These are phyloP conservation scores for Euclidium syriacum DNA, from an alignment of 345 rosid genomes.

Conservation along the genomic window DNA sequence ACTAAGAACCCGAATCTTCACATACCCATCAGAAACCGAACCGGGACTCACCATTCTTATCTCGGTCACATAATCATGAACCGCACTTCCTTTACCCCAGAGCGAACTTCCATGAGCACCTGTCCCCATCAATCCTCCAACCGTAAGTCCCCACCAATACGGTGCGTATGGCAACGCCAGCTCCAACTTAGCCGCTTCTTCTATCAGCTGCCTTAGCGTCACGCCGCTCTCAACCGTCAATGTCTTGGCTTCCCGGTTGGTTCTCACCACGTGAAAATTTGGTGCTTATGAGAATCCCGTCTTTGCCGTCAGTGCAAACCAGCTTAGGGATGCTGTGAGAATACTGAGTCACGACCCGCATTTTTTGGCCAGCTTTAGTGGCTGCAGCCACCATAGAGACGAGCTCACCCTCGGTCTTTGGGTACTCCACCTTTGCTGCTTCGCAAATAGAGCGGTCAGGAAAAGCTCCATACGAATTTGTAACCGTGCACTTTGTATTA, in stretches of 20 bases:
- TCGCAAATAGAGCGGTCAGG: conserved; percentile 58
- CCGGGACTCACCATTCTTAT: conserved; percentile 57
- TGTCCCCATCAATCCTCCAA: conserved; percentile 69
- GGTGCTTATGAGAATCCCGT: conserved; percentile 72
- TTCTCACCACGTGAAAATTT: conserved; percentile 31
- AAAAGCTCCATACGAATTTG: conserved; percentile 68
- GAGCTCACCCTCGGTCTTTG: conserved; percentile 51
- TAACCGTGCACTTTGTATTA: conserved; percentile 51
- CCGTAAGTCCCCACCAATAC: conserved; percentile 87
- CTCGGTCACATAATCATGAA: conserved; percentile 56
- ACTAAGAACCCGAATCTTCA: conserved; percentile 36
- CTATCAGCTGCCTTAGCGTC: conserved; percentile 53
- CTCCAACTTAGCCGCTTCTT: conserved; percentile 52
- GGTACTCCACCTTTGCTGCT: conserved; percentile 56
- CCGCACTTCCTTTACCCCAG: conserved; percentile 70
- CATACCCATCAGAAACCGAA: conserved; percentile 38
- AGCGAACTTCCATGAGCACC: conserved; percentile 92
- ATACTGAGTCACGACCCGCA: conserved; percentile 59
- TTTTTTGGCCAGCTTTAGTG: conserved; percentile 44
- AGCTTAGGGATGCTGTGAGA: conserved; percentile 75
- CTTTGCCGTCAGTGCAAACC: conserved; percentile 57
- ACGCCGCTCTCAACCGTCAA: conserved; percentile 67
- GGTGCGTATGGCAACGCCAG: conserved; percentile 72
- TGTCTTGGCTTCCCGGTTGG: conserved; percentile 33
- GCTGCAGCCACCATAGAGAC: conserved; percentile 48